Conservation (phyloP, 345 rosid genomes). For the Eucalyptus sideroxylon region DNA sequence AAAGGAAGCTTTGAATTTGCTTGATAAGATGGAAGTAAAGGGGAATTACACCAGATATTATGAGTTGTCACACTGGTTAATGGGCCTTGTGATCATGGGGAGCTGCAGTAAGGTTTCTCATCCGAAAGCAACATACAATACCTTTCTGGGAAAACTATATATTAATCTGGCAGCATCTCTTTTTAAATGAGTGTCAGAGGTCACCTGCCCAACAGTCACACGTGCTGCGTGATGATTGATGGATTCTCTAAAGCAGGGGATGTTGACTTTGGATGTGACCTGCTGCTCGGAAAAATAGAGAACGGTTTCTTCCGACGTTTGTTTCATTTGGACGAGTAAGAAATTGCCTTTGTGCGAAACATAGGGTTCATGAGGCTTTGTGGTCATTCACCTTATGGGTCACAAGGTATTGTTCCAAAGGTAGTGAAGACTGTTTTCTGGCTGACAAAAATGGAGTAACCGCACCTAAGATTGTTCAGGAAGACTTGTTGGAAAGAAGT, state of each 20-base stretch:
- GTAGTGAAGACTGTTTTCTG: slow-evolving; percentile 50
- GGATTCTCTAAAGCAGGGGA: slow-evolving; percentile 77
- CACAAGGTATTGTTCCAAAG: slow-evolving; percentile 57
- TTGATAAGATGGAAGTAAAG: slow-evolving; percentile 41
- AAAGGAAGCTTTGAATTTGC: slow-evolving; percentile 52
- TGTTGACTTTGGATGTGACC: slow-evolving; percentile 34
- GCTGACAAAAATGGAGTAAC: slow-evolving; percentile 61
- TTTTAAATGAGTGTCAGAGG: slow-evolving; percentile 50
- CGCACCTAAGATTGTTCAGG: slow-evolving; percentile 84
- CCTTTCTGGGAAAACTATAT: slow-evolving; percentile 51
- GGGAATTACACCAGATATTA: slow-evolving; percentile 46
- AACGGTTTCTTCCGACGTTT: slow-evolving; percentile 56
- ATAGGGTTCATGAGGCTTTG: slow-evolving; percentile 55
- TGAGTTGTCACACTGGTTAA: slow-evolving; percentile 54
- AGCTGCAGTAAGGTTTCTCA: slow-evolving; percentile 47
- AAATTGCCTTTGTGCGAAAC: slow-evolving; percentile 65
- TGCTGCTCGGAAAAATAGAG: slow-evolving; percentile 42
- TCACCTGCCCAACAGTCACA: slow-evolving; percentile 51
- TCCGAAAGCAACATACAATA: slow-evolving; percentile 55
- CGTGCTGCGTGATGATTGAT: slow-evolving; percentile 64
- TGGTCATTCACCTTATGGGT: slow-evolving; percentile 67
- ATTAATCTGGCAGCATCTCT: slow-evolving; percentile 44
- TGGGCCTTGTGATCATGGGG: slow-evolving; percentile 53
- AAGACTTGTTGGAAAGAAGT: slow-evolving; percentile 70
- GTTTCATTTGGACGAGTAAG: slow-evolving; percentile 66